A percentile compares a stretch with the other conserved stretches of the same genome.
Conservation (phyloP, 2,329 filamentous ascomycete genomes). For the Aspergillus pseudoterreus region DNA sequence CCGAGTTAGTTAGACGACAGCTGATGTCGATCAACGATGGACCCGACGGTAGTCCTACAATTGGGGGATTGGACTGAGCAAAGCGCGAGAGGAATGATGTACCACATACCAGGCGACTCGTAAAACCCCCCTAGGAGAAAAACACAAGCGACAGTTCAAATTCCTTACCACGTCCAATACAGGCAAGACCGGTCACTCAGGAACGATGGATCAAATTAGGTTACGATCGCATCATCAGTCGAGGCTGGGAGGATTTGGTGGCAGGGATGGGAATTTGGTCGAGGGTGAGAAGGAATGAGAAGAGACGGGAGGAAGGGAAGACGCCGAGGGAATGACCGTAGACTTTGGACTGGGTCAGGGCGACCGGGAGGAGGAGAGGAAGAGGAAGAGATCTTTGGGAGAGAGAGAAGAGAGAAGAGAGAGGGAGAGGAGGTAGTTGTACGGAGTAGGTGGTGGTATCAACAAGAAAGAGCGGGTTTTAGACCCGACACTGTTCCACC, state of each 20-base stretch:
- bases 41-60: slow-evolving; percentile 1
- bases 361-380: slow-evolving; percentile 7
- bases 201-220: slow-evolving; percentile 3
- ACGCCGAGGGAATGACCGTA: neutral
- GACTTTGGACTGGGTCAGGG: slow-evolving; percentile 7
- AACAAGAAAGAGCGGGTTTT: slow-evolving; percentile 3
- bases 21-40: slow-evolving; percentile 12
- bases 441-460: neutral
- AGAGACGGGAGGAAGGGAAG: neutral
- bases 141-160: neutral
- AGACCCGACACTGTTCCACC: slow-evolving; percentile 12
- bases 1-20: neutral
- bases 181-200: neutral
- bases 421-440: slow-evolving; percentile 12
- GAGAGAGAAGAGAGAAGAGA: slow-evolving; percentile 9
- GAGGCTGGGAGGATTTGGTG: neutral
- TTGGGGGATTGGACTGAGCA: too few relatives aligned
- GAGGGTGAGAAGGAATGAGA: neutral
- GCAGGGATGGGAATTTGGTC: neutral
- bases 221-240: slow-evolving; percentile 8
- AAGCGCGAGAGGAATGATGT: too few relatives aligned
- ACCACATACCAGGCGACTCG: neutral
- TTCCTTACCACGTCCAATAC: neutral
- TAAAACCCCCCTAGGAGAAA: neutral
- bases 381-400: slow-evolving; percentile 4